phyloP scores from a whole-genome alignment of 2,329 filamentous ascomycete species.

The Pleomassaria siparia region DNA sequence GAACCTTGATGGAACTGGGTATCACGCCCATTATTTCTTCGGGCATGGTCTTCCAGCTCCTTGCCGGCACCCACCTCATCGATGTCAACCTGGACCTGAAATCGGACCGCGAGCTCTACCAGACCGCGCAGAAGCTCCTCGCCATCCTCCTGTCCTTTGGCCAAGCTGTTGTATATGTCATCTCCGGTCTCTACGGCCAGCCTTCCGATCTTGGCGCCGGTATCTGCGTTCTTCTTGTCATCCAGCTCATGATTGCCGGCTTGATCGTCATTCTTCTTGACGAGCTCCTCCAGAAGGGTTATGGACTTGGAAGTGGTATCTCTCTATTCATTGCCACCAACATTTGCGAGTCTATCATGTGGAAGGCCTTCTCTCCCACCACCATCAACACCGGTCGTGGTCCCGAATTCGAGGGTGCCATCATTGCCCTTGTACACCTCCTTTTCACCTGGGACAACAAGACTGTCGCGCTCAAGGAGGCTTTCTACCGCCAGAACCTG shows the following conservation, averaged over 20 bases:
- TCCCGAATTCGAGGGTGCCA: conserved; percentile 97
- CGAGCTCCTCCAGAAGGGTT: conserved; percentile 98
- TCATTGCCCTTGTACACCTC: conserved; percentile 96
- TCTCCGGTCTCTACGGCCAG: conserved; percentile 90
- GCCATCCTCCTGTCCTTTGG: conserved; percentile 97
- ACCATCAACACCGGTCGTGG: conserved; percentile 99
- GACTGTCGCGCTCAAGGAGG: conserved; percentile 96
- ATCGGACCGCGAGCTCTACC: conserved; percentile 99
- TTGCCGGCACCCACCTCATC: conserved; percentile 98
- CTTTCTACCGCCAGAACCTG: conserved; percentile 98
- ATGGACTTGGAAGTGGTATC: conserved; percentile 96
- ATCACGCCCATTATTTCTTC: conserved; percentile 98
- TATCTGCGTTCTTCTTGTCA: conserved; percentile 96
- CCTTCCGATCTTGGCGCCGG: conserved; percentile 95
- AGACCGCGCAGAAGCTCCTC: conserved; percentile 91
- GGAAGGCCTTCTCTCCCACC: conserved; percentile 99
- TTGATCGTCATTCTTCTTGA: conserved; percentile 99
- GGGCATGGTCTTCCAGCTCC: conserved; percentile 99
- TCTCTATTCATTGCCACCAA: conserved; percentile 99
- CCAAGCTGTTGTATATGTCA: conserved; percentile 96
- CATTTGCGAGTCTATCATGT: conserved; percentile 99
- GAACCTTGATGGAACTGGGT: conserved; percentile 93
- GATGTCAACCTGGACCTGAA: conserved; percentile 99
- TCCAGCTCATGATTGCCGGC: conserved; percentile 95
- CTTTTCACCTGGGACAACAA: conserved; percentile 99